Evolutionary conservation across 768 basidiomycete genomes (phyloP), one percentile per base, ranked within the genome.

Genomic region (Amyloporia xantha): DNA sequence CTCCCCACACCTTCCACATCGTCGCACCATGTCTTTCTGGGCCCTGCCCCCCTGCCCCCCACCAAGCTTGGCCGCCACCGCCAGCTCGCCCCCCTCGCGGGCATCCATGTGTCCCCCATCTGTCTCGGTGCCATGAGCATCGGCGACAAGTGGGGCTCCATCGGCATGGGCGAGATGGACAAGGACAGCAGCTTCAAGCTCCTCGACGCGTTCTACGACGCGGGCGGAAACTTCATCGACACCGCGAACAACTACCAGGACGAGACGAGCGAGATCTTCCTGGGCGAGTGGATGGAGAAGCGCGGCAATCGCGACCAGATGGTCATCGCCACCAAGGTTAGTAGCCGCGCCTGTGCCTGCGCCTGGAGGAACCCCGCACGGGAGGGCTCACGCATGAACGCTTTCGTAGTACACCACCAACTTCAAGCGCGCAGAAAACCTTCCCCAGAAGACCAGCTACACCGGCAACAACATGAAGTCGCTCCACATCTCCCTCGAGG

Each of bases 151-250:
- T 75, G 74, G 75, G 56, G 52, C 0, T 17, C 57, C 11, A n/a
- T 42, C 20, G 59, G 70, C 26, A 53, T 69, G 67, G 76, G 77
- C n/a, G 46, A 57, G 2, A 73, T 75, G 69, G 53, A 62, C 57
- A 76, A 75, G 61, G 64, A 70, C 21, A 47, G 57, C 10, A 64
- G 68, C 1, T 74, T 75, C 59, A 62, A 71, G 57, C 62, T 78
- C 6, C 66, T 79, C 21, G 74, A 79, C 38, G 68, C 71, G 9
- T 75, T 57, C 56, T 68, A 64, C 40, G 66, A 72, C 10, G 66
- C 65, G 0, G 77, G 77, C 15, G 77, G 77, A 2, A 74, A 76
- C 62, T 70, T 69, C 50, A 72, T 77, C 56, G 72, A 75, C 28
- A 75, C 75, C 3, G 69, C 75, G 10, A 76, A 73, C 46, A 63